phyloP scores from a whole-genome alignment of 2,329 filamentous ascomycete species.

The Calonectria hongkongensis region DNA sequence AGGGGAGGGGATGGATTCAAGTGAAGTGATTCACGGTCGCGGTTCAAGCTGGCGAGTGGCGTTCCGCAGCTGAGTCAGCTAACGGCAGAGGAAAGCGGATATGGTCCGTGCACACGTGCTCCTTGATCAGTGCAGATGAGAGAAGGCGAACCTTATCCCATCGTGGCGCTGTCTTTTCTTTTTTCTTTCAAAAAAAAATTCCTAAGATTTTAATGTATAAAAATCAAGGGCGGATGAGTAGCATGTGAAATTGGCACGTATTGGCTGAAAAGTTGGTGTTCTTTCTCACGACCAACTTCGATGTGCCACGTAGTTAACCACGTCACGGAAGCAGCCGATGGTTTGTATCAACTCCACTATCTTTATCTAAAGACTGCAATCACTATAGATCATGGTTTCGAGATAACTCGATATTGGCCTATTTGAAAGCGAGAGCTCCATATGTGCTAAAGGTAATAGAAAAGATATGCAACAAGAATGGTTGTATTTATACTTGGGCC shows the following conservation, averaged over 20 bases:
- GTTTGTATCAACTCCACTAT: background rate
- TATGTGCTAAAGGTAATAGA: no score
- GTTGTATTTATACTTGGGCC: no score
- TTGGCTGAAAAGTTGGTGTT: background rate
- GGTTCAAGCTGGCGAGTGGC: constrained; percentile 27
- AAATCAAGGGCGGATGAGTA: background rate
- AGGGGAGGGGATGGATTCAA: constrained; percentile 18
- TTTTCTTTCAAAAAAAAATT: no score
- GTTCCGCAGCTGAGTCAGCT: constrained; percentile 42
- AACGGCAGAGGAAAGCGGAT: constrained; percentile 3
- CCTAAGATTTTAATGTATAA: background rate
- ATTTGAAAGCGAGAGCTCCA: no score
- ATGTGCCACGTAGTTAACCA: constrained; percentile 1
- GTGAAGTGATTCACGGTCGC: constrained; percentile 36
- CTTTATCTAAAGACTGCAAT: background rate
- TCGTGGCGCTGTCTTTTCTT: background rate
- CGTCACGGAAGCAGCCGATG: background rate
- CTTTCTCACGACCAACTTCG: background rate
- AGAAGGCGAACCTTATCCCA: background rate
- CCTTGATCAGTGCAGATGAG: background rate
- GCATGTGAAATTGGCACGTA: background rate
- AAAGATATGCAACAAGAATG: no score
- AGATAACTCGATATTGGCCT: no score
- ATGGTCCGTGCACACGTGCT: constrained; percentile 2
- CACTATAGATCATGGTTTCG: background rate